phyloP scores from a whole-genome alignment of 2,329 filamentous ascomycete genomes.

The Blastomyces parvus region DNA sequence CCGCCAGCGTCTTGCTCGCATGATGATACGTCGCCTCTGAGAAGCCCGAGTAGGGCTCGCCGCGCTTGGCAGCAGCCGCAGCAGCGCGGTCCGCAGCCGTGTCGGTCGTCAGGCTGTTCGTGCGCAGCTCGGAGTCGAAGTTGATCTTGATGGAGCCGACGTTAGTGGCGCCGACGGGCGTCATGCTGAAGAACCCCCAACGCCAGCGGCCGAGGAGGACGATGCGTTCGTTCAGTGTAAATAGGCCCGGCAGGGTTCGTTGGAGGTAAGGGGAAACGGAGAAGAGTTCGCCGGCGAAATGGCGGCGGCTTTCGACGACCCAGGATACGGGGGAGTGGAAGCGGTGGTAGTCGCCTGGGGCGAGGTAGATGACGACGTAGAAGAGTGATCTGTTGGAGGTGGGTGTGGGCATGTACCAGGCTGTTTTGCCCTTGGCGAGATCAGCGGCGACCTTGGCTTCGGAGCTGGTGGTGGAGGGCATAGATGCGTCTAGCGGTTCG shows the following conservation, averaged over 20 bases:
- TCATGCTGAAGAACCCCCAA: slow-evolving; percentile 95
- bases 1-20: slow-evolving; percentile 67
- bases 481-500: slow-evolving; percentile 64
- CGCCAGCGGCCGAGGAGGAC: slow-evolving; percentile 90
- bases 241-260: slow-evolving; percentile 81
- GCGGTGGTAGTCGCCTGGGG: slow-evolving; percentile 94
- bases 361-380: slow-evolving; percentile 91
- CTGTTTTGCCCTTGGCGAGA: slow-evolving; percentile 57
- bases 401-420: slow-evolving; percentile 62
- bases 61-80: slow-evolving; percentile 62
- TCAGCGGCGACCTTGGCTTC: slow-evolving; percentile 78
- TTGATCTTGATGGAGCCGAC: slow-evolving; percentile 95
- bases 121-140: slow-evolving; percentile 87
- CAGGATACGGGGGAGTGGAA: slow-evolving; percentile 94
- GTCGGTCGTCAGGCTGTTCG: slow-evolving; percentile 85
- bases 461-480: slow-evolving; percentile 55
- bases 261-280: slow-evolving; percentile 93
- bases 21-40: slow-evolving; percentile 79
- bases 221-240: slow-evolving; percentile 93
- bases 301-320: slow-evolving; percentile 89
- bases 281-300: slow-evolving; percentile 94
- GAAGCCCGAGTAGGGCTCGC: slow-evolving; percentile 81
- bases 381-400: slow-evolving; percentile 61
- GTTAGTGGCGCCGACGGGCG: slow-evolving; percentile 92
- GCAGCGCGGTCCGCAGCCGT: slow-evolving; percentile 83